Evolutionary conservation across 2,329 filamentous ascomycete genomes (phyloP).

Genomic region (Claviceps sp.): DNA sequence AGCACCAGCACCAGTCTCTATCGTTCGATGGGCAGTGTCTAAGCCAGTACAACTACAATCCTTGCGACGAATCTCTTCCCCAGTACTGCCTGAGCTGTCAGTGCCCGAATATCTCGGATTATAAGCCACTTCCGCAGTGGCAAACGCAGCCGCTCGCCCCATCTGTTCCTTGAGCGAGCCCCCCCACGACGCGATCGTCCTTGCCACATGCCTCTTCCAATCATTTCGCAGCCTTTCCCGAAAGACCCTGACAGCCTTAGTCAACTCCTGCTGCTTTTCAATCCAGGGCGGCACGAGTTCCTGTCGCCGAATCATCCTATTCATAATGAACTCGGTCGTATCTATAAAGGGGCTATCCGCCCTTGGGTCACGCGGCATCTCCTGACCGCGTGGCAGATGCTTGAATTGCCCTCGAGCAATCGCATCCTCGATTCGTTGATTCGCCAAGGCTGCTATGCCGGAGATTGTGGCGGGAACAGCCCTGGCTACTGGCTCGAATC

Average conservation of each 20-base stretch:
- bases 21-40: neutral
- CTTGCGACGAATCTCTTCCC: neutral
- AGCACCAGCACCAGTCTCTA: neutral
- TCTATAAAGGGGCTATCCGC: constrained; percentile 83
- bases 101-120: no score
- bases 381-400: constrained; percentile 68
- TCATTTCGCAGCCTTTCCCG: constrained; percentile 61
- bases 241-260: constrained; percentile 55
- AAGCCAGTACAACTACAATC: neutral
- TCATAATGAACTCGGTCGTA: constrained; percentile 96
- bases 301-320: constrained; percentile 94
- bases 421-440: constrained; percentile 85
- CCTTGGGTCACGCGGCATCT: constrained; percentile 67
- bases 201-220: constrained; percentile 72
- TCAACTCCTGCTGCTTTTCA: constrained; percentile 89
- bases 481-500: constrained; percentile 61
- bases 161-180: constrained; percentile 65
- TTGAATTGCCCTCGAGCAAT: constrained; percentile 83
- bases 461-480: constrained; percentile 63
- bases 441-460: constrained; percentile 71
- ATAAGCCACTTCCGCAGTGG: constrained; percentile 47
- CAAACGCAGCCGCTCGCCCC: constrained; percentile 56
- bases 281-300: constrained; percentile 97
- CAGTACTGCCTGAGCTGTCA: no score
- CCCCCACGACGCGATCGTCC: constrained; percentile 64